Evolutionary conservation across 306 rosid species (phyloP).

Genomic region (Chamaecrista fasciculata): DNA sequence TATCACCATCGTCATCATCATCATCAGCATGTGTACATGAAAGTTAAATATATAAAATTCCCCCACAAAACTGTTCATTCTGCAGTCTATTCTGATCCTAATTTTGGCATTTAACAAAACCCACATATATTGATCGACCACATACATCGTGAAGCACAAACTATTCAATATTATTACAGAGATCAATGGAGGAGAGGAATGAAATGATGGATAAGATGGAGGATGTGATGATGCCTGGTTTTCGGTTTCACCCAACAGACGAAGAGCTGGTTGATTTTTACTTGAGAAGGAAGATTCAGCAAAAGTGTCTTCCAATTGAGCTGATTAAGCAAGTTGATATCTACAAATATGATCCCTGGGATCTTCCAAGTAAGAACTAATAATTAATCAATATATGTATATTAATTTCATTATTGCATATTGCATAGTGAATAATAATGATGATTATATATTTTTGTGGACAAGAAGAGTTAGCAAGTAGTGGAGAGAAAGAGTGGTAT

Average conservation of each 20-base stretch:
- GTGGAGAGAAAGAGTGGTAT: conserved; percentile 86
- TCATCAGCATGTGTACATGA: conserved; percentile 41
- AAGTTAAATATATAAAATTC: conserved; percentile 27
- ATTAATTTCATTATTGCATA: too few species aligned
- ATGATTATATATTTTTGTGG: background rate
- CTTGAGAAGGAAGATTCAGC: conserved; percentile 66
- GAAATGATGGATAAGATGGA: conserved; percentile 64
- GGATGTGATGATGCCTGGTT: conserved; percentile 71
- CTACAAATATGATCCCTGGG: conserved; percentile 84
- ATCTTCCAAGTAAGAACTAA: conserved; percentile 74
- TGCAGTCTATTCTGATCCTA: conserved; percentile 53
- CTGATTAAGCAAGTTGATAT: conserved; percentile 81
- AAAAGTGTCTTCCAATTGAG: conserved; percentile 65
- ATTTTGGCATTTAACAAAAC: conserved; percentile 41
- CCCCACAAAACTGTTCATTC: conserved; percentile 39
- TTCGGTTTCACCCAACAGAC: conserved; percentile 84
- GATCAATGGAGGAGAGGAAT: conserved; percentile 56
- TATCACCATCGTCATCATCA: conserved; percentile 41
- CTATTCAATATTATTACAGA: too few species aligned
- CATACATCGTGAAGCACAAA: too few species aligned
- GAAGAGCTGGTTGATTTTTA: conserved; percentile 83
- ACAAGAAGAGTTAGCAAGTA: conserved; percentile 59
- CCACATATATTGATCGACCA: conserved; percentile 21
- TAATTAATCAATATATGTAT: too few species aligned
- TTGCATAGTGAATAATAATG: too few species aligned